Conservation (phyloP, 2,329 filamentous ascomycete genomes). For the Aspergillus fructus region DNA sequence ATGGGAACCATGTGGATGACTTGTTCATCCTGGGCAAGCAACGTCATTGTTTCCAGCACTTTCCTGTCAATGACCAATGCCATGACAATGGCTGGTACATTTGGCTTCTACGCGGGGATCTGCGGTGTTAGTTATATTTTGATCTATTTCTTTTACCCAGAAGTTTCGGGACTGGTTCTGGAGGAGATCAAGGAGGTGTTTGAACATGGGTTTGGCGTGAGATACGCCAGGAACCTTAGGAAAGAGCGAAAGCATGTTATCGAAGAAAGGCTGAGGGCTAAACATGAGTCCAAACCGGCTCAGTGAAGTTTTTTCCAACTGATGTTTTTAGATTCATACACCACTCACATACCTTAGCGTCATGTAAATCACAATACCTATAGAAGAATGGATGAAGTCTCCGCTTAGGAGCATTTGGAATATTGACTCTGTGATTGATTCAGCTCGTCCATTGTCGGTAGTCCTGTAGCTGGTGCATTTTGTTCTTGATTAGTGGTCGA, state of each 20-base stretch:
- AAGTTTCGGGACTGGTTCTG: slow-evolving; percentile 23
- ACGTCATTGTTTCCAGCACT: slow-evolving; percentile 52
- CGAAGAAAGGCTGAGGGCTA: slow-evolving; percentile 22
- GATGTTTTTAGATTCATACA: neutral
- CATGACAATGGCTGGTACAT: slow-evolving; percentile 52
- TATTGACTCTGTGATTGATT: neutral
- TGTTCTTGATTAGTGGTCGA: neutral
- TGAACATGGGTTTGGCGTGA: slow-evolving; percentile 50
- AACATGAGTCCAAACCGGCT: neutral
- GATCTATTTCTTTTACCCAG: slow-evolving; percentile 28
- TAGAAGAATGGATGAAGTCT: neutral
- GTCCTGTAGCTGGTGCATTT: neutral
- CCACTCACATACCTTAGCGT: too few species aligned
- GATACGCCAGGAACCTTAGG: slow-evolving; percentile 41
- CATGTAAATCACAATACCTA: neutral
- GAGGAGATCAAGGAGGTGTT: slow-evolving; percentile 49
- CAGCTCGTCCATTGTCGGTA: neutral
- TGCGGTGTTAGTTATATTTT: slow-evolving; percentile 48
- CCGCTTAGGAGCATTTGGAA: neutral
- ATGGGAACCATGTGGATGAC: slow-evolving; percentile 53
- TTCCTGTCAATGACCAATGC: slow-evolving; percentile 53
- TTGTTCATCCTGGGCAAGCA: slow-evolving; percentile 48
- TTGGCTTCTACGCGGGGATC: slow-evolving; percentile 54
- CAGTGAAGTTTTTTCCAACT: neutral
- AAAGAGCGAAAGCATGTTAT: slow-evolving; percentile 34